phyloP scores from a whole-genome alignment of 78 protist genomes.

The Polysphondylium violaceum region DNA sequence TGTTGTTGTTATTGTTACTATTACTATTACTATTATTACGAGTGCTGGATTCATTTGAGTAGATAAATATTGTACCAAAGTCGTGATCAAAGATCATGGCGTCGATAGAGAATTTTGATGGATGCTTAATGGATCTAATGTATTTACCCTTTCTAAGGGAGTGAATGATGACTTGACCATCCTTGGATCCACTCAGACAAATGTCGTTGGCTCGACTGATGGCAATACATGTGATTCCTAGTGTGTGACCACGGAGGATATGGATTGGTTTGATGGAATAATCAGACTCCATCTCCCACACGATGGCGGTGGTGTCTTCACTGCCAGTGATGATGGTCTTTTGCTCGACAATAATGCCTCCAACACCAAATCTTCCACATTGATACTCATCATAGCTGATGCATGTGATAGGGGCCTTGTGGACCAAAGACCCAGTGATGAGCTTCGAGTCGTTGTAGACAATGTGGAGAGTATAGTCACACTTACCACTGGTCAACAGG shows the following conservation, averaged over 20 bases:
- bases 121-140: conserved; percentile 57
- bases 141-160: conserved; percentile 28
- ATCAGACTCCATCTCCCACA: conserved; percentile 38
- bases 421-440: conserved; percentile 2
- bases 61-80: conserved; percentile 14
- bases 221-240: conserved; percentile 43
- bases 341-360: conserved; percentile 9
- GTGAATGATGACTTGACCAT: conserved; percentile 63
- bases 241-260: conserved; percentile 55
- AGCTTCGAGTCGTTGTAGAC: conserved; percentile 32
- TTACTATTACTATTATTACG: not conserved
- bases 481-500: conserved; percentile 47
- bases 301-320: conserved; percentile 61
- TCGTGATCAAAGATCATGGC: conserved; percentile 12
- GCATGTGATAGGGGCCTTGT: conserved; percentile 59
- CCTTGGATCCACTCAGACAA: conserved; percentile 61
- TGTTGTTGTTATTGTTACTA: not conserved
- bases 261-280: conserved; percentile 59
- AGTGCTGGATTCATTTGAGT: conserved; percentile 27
- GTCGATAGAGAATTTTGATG: conserved; percentile 31
- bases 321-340: conserved; percentile 35
- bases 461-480: conserved; percentile 29
- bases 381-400: conserved; percentile 34
- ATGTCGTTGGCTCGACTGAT: conserved; percentile 43
- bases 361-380: conserved; percentile 65